Evolutionary conservation across 2,329 filamentous ascomycete genomes (phyloP).

Genomic region (Scedosporium apiospermum): DNA sequence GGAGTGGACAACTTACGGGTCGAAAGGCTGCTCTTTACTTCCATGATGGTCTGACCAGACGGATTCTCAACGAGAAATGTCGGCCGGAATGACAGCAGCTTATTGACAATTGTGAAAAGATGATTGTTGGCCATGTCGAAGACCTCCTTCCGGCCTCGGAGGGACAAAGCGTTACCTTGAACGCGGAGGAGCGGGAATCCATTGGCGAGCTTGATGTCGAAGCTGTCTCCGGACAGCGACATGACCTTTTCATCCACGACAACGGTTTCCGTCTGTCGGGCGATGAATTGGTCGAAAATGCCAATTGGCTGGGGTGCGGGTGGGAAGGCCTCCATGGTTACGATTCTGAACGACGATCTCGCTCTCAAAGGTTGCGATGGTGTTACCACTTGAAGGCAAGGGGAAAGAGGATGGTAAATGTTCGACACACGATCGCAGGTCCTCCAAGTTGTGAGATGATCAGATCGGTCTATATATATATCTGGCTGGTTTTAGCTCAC

Average conservation of each 20-base stretch:
- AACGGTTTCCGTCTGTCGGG: slow-evolving; percentile 34
- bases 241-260: slow-evolving; percentile 52
- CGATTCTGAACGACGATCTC: not conserved
- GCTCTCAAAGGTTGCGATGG: too few relatives aligned
- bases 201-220: slow-evolving; percentile 47
- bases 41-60: slow-evolving; percentile 35
- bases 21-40: slow-evolving; percentile 44
- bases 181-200: slow-evolving; percentile 46
- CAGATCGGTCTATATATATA: too few relatives aligned
- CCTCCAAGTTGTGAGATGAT: too few relatives aligned
- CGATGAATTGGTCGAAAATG: slow-evolving; percentile 28
- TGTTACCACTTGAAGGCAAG: too few relatives aligned
- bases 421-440: too few relatives aligned
- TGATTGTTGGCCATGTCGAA: slow-evolving; percentile 41
- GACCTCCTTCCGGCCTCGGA: slow-evolving; percentile 47
- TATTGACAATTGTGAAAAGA: slow-evolving; percentile 49
- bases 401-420: too few relatives aligned
- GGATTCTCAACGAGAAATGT: slow-evolving; percentile 41
- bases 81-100: slow-evolving; percentile 38
- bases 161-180: slow-evolving; percentile 41
- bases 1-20: slow-evolving; percentile 25
- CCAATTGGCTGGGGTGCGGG: slow-evolving; percentile 24
- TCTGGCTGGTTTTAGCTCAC: too few relatives aligned
- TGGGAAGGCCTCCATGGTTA: slow-evolving; percentile 13
- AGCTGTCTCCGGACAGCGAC: slow-evolving; percentile 54